phyloP scores from a whole-genome alignment of 2,329 filamentous ascomycete species.

The Verticillium nonalfalfae region DNA sequence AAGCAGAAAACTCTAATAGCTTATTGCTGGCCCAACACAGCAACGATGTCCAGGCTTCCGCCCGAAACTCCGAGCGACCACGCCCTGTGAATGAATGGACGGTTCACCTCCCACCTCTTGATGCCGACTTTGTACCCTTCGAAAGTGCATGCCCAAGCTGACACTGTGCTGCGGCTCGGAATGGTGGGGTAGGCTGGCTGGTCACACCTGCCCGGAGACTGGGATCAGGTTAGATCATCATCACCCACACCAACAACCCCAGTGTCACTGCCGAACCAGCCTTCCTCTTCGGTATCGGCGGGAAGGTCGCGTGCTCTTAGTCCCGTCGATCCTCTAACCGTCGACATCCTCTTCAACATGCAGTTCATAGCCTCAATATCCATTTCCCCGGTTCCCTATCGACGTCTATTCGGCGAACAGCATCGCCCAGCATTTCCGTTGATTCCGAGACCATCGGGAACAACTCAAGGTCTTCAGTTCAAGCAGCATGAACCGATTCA shows the following conservation, averaged over 20 bases:
- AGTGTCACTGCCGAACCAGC: background rate
- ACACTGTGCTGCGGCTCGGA: background rate
- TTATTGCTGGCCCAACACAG: background rate
- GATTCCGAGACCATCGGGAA: too few relatives aligned
- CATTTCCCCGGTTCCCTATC: background rate
- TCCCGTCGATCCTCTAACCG: background rate
- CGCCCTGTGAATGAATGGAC: too few relatives aligned
- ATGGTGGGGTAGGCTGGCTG: background rate
- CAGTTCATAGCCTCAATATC: background rate
- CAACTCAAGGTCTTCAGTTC: background rate
- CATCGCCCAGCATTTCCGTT: background rate
- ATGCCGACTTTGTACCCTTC: too few relatives aligned
- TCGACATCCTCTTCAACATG: background rate
- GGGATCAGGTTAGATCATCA: background rate
- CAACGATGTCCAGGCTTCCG: background rate
- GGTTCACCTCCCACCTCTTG: too few relatives aligned
- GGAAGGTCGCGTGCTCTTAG: background rate
- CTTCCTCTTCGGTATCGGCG: background rate
- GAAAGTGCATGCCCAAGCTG: background rate
- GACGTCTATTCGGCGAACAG: background rate
- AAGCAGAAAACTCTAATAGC: background rate
- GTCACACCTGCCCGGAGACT: background rate
- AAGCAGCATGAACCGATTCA: background rate
- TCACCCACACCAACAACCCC: background rate
- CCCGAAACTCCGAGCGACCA: too few relatives aligned